Base-by-base conservation (phyloP, 1,284 basidiomycete species). In the Sparassis latifolia region DNA sequence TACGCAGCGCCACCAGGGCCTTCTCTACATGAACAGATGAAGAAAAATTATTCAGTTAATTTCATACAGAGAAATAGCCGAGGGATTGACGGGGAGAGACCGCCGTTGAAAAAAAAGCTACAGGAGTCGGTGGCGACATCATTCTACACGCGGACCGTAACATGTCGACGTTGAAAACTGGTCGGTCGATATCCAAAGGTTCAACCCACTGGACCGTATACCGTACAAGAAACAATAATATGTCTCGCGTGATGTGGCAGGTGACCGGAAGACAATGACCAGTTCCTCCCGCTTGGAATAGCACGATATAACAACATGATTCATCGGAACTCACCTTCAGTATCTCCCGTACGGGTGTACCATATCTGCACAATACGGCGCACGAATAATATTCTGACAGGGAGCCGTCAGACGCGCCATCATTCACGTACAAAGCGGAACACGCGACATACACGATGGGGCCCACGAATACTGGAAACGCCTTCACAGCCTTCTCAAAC, bases 281-380 rank as follows among this genome's bases (percentile, higher is more conserved):
- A 20, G 20, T 20, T 20, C 20, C 20, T 20, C 20, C 20, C 20
- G 20, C 20, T 20, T 20, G 20, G 20, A 20, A 20, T 20, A 20
- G 20, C 20, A 20, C 20, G 20, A 20, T 20, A 20, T 20, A 20
- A 20, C 20, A 20, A 20, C 20, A 20, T 20, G 20, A 20, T 20
- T 20, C 20, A 20, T 20, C 20, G 20, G 20, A 31, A 35, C 10
- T 10, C 55, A 94, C 93, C 92, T 78, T 98, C 95, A 2, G 80
- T 80, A 51, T 86, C 83, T 2, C 89, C 88, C 62, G 89, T 92
- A 48, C 89, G 78, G 7, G 78, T 79, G 62, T 95, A 99, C 87
- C 89, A 94, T 59, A 89, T 77, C 59, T 91, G 86, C 43, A 96
- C 82, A 45, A 96, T 82, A 28, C 92, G 75, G 43, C 94, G 80